Conservation (phyloP, 2,329 filamentous ascomycete genomes). For the Graphiopsis chlorocephala region DNA sequence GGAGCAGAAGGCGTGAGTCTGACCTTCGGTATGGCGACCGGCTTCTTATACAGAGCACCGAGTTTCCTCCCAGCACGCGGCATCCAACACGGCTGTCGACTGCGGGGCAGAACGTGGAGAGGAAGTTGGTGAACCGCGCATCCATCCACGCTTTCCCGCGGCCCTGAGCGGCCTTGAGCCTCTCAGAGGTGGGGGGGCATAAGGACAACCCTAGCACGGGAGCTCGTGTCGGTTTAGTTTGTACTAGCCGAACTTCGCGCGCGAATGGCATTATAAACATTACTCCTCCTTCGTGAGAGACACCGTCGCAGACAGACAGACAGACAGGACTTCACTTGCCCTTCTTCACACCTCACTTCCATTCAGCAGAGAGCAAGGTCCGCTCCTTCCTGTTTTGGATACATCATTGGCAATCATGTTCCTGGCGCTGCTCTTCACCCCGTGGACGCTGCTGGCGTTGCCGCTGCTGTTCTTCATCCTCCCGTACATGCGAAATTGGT, state of each 20-base stretch:
- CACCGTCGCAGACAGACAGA: not conserved
- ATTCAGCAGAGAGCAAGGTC: not conserved
- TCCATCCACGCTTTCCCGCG: not conserved
- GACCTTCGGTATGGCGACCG: conserved; percentile 3
- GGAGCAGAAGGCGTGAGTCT: not conserved
- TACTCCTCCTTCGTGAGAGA: not conserved
- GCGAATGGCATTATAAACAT: conserved; percentile 14
- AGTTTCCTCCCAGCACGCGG: conserved; percentile 2
- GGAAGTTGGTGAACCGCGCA: not conserved
- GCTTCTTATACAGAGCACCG: conserved; percentile 5
- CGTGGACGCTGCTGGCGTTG: conserved; percentile 48
- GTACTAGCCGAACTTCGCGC: conserved; percentile 10
- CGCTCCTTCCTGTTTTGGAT: not conserved
- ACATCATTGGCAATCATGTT: conserved; percentile 36
- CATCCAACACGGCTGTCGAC: not conserved
- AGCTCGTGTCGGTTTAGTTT: not conserved
- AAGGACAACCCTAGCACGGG: conserved; percentile 1
- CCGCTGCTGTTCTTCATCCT: conserved; percentile 57
- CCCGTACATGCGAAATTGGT: conserved; percentile 60
- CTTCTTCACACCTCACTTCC: not conserved
- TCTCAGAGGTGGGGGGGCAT: not conserved
- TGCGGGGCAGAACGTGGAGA: not conserved
- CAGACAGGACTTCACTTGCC: not conserved
- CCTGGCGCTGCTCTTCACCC: conserved; percentile 42
- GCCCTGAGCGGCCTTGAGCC: conserved; percentile 1